Conservation (phyloP, 495 filamentous ascomycete genomes). For the Penicillium riverlandense region DNA sequence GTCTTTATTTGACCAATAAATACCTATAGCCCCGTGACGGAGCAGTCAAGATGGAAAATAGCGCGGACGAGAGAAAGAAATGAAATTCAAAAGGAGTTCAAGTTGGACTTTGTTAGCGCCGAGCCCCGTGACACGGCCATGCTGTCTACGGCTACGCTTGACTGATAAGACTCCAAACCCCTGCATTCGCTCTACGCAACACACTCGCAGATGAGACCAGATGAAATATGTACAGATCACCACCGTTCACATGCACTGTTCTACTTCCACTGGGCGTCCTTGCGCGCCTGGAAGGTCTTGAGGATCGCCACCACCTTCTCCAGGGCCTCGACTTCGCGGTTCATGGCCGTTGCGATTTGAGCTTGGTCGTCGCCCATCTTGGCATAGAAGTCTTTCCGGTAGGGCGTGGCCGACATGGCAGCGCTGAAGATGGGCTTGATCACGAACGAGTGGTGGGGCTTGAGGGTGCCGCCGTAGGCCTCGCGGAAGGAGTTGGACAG, state of each 20-base stretch:
- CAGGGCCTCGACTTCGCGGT: constrained; percentile 64
- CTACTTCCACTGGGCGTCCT: constrained; percentile 64
- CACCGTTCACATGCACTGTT: neutral
- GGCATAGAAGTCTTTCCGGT: constrained; percentile 80
- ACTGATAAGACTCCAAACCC: neutral
- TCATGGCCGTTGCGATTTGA: constrained; percentile 54
- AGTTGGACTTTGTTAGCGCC: too few relatives aligned
- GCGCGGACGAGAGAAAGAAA: too few relatives aligned
- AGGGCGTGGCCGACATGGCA: constrained; percentile 88
- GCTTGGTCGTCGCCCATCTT: constrained; percentile 65
- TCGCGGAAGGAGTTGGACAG: constrained; percentile 77
- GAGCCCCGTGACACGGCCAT: too few relatives aligned
- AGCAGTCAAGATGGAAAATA: too few relatives aligned
- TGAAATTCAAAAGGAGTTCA: too few relatives aligned
- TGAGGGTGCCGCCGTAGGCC: constrained; percentile 80
- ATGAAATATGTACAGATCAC: constrained; percentile 28
- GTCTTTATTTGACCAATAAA: too few relatives aligned
- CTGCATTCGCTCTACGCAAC: constrained; percentile 9
- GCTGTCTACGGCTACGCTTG: too few relatives aligned
- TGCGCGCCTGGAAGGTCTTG: constrained; percentile 60
- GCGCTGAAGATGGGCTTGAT: constrained; percentile 84
- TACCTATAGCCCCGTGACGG: too few relatives aligned
- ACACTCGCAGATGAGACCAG: constrained; percentile 11
- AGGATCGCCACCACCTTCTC: constrained; percentile 69
- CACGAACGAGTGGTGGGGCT: constrained; percentile 80